phyloP scores from a whole-genome alignment of 805 yeast species.

The Tetrapisispora pingtungensis region DNA sequence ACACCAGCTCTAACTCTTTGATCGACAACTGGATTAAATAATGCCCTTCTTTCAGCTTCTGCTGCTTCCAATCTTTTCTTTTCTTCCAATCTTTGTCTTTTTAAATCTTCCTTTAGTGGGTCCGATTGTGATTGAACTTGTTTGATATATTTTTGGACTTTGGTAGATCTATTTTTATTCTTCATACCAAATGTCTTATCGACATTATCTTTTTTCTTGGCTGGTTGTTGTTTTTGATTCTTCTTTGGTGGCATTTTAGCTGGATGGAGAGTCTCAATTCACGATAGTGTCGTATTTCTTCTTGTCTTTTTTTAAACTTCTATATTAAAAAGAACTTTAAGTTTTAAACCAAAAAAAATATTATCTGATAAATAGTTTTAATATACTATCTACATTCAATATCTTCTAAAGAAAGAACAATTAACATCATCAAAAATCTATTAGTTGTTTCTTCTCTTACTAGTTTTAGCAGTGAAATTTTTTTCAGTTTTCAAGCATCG shows the following conservation, averaged over 20 bases:
- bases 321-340: too few relatives aligned
- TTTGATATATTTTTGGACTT: constrained; percentile 63
- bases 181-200: constrained; percentile 95
- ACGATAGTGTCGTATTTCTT: too few relatives aligned
- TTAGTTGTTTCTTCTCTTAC: neutral
- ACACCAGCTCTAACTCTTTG: constrained; percentile 95
- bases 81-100: constrained; percentile 56
- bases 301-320: too few relatives aligned
- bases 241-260: constrained; percentile 60
- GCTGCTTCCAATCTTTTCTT: constrained; percentile 89
- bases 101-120: constrained; percentile 69
- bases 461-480: neutral
- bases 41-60: constrained; percentile 72
- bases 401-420: neutral
- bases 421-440: neutral
- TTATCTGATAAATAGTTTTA: too few relatives aligned
- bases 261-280: too few relatives aligned
- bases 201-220: constrained; percentile 56
- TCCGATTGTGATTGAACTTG: constrained; percentile 58
- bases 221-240: constrained; percentile 37
- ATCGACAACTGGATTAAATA: constrained; percentile 56
- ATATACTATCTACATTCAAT: too few relatives aligned
- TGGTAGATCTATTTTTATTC: constrained; percentile 88
- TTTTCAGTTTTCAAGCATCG: neutral
- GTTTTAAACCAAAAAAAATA: too few relatives aligned